Base-by-base conservation (phyloP, 306 rosid genomes). In the Geum urbanum region DNA sequence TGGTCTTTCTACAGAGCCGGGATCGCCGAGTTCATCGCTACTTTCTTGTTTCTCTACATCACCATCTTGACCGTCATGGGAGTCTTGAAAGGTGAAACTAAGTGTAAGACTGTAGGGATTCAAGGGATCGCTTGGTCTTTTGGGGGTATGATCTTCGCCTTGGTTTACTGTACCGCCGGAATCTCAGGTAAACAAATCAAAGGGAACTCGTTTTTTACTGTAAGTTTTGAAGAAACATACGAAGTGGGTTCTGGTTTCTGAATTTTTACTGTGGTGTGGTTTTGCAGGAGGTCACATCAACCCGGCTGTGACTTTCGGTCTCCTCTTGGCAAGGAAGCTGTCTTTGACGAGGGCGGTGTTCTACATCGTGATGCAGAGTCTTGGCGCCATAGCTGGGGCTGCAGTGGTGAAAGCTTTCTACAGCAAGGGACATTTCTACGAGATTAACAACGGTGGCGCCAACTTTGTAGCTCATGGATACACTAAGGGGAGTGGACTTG, bases 91-190 rank as follows among this genome's bases (percentile, higher is more conserved):
- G 59, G 58, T 1, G 4, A 5, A 0, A 52, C 0, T 43, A 87
- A 62, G 84, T 92, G 98, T 50, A 0, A 57, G 0, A 63, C 91
- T 0, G 98, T 92, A 24, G 98, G 89, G 18, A 79, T 85, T 50
- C 89, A 85, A 50, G 89, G 89, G 4, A 85, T 85, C 69, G 89
- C 89, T 60, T 92, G 96, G 98, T 87, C 98, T 24, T 92, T 92
- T 39, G 98, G 98, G 14, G 98, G 98, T 46, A 89, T 88, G 95
- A 92, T 92, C 81, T 92, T 92, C 60, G 91, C 96, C 39, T 90
- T 92, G 11, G 98, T 92, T 7, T 92, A 92, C 88, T 87, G 96
- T 55, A 92, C 96, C 3, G 98, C 98, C 15, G 98, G 98, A 5
- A 92, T 92, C 79, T 92, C 98, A 63, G 97, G 97, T 88, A 24